phyloP scores from a whole-genome alignment of 139 green algal species.

The Closterium sp. region DNA sequence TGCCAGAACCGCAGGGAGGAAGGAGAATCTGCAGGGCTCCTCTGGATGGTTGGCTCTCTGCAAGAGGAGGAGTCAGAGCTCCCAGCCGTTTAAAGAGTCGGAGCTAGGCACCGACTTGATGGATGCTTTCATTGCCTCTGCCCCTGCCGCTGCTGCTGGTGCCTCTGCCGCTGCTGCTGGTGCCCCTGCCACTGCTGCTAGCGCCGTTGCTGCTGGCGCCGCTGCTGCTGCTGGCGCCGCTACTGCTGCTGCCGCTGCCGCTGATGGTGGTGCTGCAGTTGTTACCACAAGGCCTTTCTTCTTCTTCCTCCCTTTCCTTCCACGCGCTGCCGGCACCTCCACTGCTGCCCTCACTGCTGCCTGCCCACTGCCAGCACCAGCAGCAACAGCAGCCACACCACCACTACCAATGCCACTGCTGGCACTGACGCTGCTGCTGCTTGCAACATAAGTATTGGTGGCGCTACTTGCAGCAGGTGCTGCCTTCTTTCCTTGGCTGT shows the following conservation, averaged over 20 bases:
- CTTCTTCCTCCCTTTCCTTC: not conserved
- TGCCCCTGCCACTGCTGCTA: not conserved
- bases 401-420: not conserved
- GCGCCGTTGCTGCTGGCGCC: too few relatives aligned
- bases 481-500: too few relatives aligned
- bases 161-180: too few relatives aligned
- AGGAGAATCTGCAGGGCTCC: too few relatives aligned
- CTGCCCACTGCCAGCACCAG: not conserved
- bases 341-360: not conserved
- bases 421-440: not conserved
- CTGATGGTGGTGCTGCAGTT: too few relatives aligned
- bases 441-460: not conserved
- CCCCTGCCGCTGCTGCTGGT: too few relatives aligned
- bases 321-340: not conserved
- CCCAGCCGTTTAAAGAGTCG: not conserved
- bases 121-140: not conserved
- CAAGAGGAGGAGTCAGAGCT: not conserved
- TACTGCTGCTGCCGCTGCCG: too few relatives aligned
- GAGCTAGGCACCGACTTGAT: not conserved
- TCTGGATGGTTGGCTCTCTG: too few relatives aligned
- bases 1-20: too few relatives aligned
- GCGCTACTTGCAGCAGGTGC: not conserved
- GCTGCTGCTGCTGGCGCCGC: too few relatives aligned
- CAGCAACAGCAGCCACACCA: too few relatives aligned
- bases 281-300: not conserved